phyloP scores from a whole-genome alignment of 139 green algal species.

The Tetraselmis striata region DNA sequence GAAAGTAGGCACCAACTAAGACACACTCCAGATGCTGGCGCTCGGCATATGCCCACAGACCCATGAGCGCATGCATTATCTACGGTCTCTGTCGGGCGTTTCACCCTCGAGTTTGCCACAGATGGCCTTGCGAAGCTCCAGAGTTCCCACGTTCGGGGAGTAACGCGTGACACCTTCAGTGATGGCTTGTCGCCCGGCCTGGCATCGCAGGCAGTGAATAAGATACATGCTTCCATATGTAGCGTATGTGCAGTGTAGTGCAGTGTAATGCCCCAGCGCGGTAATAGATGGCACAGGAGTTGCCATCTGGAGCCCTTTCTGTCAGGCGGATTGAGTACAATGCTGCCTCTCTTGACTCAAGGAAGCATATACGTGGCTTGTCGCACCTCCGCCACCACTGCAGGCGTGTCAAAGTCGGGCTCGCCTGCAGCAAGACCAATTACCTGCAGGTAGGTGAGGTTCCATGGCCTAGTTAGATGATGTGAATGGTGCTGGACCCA shows the following conservation, averaged over 20 bases:
- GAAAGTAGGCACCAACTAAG: neutral
- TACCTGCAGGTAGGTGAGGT: constrained; percentile 47
- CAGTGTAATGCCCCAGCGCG: too few species aligned
- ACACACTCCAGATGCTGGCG: constrained; percentile 10
- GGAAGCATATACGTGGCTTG: too few species aligned
- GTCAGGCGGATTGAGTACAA: too few species aligned
- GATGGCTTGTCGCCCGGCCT: constrained; percentile 25
- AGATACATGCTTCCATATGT: neutral
- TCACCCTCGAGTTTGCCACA: constrained; percentile 69
- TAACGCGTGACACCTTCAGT: constrained; percentile 80
- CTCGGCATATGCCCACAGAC: constrained; percentile 5
- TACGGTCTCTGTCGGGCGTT: neutral
- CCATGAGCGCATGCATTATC: constrained; percentile 5
- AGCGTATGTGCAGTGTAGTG: neutral
- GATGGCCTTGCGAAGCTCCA: constrained; percentile 71
- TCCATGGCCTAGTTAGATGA: neutral
- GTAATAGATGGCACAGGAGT: too few species aligned
- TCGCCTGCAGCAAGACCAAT: constrained; percentile 90
- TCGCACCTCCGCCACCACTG: neutral
- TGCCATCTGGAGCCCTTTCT: too few species aligned
- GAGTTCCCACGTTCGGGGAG: constrained; percentile 86
- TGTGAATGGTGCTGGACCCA: too few species aligned
- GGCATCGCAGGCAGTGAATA: neutral
- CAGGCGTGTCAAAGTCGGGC: constrained; percentile 93
- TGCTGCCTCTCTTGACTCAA: neutral